These are phyloP conservation scores for Phoenix roebelenii DNA, from an alignment of 176 grass and related monocot genomes.

Conservation along the genomic window DNA sequence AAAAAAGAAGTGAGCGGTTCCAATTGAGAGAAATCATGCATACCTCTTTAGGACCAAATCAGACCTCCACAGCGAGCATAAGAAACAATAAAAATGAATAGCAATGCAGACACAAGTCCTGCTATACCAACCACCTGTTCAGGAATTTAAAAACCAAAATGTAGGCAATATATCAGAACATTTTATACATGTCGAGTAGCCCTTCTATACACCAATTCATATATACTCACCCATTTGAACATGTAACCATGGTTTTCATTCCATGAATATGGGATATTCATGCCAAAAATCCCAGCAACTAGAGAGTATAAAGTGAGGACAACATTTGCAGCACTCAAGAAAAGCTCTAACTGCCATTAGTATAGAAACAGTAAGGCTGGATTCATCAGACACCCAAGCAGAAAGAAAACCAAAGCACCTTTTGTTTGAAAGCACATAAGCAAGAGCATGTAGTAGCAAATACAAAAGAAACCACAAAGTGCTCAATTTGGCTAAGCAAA, in stretches of 20 bases:
- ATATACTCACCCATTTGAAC: slow-evolving; percentile 7
- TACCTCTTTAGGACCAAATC: slow-evolving; percentile 15
- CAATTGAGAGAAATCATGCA: not conserved
- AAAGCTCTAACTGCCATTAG: slow-evolving; percentile 14
- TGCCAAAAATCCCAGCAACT: slow-evolving; percentile 17
- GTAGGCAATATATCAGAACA: not conserved
- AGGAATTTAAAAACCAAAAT: not conserved
- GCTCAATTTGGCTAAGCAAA: too few species aligned
- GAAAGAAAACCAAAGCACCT: too few species aligned
- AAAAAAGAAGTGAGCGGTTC: too few species aligned
- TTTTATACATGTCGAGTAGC: not conserved
- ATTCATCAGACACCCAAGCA: too few species aligned
- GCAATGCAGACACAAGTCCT: not conserved
- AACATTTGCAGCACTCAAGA: slow-evolving; percentile 19
- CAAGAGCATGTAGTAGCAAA: too few species aligned
- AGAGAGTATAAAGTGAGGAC: slow-evolving; percentile 15
- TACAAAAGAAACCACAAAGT: too few species aligned
- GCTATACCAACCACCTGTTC: slow-evolving; percentile 12
- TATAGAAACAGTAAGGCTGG: not conserved
- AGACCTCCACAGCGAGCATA: slow-evolving; percentile 11
- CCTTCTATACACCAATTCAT: too few species aligned
- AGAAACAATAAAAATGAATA: slow-evolving; percentile 1
- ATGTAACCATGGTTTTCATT: not conserved
- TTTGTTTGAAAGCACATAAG: too few species aligned
- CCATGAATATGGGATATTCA: slow-evolving; percentile 22